Evolutionary conservation across 2,329 filamentous ascomycete genomes (phyloP), one percentile per base, ranked within the genome.

Genomic region (Magnaporthales sp.): DNA sequence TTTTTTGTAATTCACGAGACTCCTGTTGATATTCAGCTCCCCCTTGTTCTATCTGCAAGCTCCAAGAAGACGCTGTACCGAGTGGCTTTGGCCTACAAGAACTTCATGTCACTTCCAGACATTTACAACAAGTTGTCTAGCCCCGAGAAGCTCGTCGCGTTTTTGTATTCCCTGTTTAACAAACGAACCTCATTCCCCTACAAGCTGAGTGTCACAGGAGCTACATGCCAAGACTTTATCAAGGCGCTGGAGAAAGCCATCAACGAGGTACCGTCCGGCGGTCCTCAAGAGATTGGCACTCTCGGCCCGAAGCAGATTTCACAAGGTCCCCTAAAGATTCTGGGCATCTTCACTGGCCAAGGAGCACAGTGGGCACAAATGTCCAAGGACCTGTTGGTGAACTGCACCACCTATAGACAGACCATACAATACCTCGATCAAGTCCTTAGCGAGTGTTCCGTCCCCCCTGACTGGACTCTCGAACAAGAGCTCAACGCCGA

Each of bases 341-440:
- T 74, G 7, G 71, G 72, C 54, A 71, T 79, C 27, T 82, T 81
- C 71, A 81, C 79, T 0, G 80, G 80, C 5, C 80, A 82, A 66
- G 80, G 80, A 1, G 79, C 79, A 0, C 80, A 82, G 63, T 82
- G 79, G 77, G 71, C 74, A 2, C 73, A 72, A 0, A 81, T 81
- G 80, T 79, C 76, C 4, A 72, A 72, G 5, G 72, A 71, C 0
- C 68, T 79, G 9, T 63, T 78, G 19, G 15, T 66, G 7, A 72
- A 72, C 6, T 77, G 70, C 68, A 30, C 67, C 1, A 69, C 73
- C 7, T 80, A 77, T 65, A 73, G 74, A 8, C 46, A 73, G 13
- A 73, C 73, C 0, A 79, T 81, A 30, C 71, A 70, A 1, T 61
- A 38, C 3, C 72, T 81, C 0, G 78, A 80, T 64, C 30, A 65